phyloP scores from a whole-genome alignment of 2,329 filamentous ascomycete species.

The Tympanopsis confertula region DNA sequence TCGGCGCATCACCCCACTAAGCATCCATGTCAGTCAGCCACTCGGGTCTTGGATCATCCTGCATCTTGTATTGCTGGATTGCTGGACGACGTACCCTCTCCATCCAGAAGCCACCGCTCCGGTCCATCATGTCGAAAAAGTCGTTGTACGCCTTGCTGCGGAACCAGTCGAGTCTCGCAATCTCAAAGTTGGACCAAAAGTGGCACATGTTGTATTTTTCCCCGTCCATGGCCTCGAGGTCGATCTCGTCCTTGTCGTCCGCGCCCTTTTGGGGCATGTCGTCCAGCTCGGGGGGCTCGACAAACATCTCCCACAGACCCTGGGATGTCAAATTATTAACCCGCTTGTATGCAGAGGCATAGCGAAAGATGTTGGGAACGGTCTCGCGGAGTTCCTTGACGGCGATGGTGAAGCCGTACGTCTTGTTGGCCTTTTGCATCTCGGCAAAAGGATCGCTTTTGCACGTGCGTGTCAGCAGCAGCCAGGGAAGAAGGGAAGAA shows the following conservation, averaged over 20 bases:
- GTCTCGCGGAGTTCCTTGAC: conserved; percentile 97
- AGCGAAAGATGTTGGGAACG: conserved; percentile 95
- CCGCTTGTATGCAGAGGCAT: conserved; percentile 82
- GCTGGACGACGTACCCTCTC: conserved; percentile 59
- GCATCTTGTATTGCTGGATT: conserved; percentile 8
- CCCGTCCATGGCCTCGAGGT: conserved; percentile 66
- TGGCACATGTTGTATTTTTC: conserved; percentile 99
- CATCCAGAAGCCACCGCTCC: conserved; percentile 97
- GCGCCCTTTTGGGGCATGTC: conserved; percentile 65
- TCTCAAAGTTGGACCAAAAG: conserved; percentile 99
- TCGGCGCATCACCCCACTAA: conserved; percentile 96
- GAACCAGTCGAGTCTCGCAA: conserved; percentile 89
- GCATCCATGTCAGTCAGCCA: conserved; percentile 19
- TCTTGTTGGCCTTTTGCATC: conserved; percentile 92
- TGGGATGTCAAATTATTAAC: conserved; percentile 81
- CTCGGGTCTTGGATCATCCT: not conserved
- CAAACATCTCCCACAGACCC: conserved; percentile 97
- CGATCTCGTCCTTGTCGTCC: conserved; percentile 63
- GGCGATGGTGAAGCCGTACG: conserved; percentile 96
- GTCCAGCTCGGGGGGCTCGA: conserved; percentile 48
- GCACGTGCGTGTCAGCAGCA: conserved; percentile 25
- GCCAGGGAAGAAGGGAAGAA: not conserved
- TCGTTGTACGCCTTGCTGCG: conserved; percentile 94
- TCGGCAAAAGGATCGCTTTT: conserved; percentile 72
- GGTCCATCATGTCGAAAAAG: conserved; percentile 98